phyloP scores from a whole-genome alignment of 345 rosid species.

The Salix dunnii region DNA sequence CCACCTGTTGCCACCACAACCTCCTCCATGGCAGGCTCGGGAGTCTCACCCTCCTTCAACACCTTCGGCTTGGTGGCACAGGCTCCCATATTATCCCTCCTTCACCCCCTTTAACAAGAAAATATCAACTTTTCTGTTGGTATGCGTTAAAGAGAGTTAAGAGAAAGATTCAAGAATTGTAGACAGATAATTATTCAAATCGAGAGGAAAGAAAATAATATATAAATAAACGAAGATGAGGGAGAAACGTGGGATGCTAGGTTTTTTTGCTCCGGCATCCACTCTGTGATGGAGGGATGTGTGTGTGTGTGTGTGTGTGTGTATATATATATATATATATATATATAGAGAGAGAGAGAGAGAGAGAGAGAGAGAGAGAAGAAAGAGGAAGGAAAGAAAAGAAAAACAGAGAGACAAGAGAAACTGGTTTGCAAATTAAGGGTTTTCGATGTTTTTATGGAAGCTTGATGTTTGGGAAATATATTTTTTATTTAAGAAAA shows the following conservation, averaged over 20 bases:
- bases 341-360: too few relatives aligned
- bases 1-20: conserved; percentile 8
- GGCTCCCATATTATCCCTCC: conserved; percentile 36
- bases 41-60: conserved; percentile 30
- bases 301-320: too few relatives aligned
- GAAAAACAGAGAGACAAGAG: conserved; percentile 23
- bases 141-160: too few relatives aligned
- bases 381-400: background rate
- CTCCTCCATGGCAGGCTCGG: conserved; percentile 17
- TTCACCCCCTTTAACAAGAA: too few relatives aligned
- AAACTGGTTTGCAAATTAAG: conserved; percentile 10
- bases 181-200: too few relatives aligned
- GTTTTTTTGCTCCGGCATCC: conserved; percentile 28
- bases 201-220: too few relatives aligned
- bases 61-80: conserved; percentile 54
- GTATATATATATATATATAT: background rate
- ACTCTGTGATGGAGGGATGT: conserved; percentile 19
- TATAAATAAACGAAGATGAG: background rate
- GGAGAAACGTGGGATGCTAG: background rate
- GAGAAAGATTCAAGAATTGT: too few relatives aligned
- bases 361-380: too few relatives aligned
- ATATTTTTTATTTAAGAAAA: background rate
- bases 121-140: background rate
- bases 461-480: background rate
- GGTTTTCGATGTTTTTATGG: background rate